phyloP scores from a whole-genome alignment of 2,329 filamentous ascomycete species.

The Aspergillus pseudoviridinutans region DNA sequence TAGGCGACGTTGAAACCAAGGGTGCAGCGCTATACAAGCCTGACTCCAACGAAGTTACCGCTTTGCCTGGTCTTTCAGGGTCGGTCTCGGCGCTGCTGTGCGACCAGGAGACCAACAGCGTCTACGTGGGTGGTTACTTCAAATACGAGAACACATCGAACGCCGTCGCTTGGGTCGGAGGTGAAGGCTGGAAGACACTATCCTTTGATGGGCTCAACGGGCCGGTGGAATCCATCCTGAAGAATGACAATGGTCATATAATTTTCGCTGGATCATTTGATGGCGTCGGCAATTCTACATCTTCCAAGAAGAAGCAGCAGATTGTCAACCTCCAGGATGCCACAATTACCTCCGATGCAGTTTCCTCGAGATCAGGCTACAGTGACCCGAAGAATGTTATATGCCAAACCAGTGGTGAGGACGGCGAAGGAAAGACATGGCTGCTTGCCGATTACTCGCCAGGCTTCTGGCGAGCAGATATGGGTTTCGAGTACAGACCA shows the following conservation, averaged over 20 bases:
- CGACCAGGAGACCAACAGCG: conserved; percentile 69
- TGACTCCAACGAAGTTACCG: conserved; percentile 62
- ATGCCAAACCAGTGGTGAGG: conserved; percentile 67
- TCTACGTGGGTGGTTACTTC: conserved; percentile 90
- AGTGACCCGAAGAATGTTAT: conserved; percentile 75
- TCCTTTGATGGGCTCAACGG: conserved; percentile 95
- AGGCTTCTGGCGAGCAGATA: conserved; percentile 79
- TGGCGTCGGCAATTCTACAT: conserved; percentile 74
- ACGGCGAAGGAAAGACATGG: conserved; percentile 76
- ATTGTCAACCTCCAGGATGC: conserved; percentile 80
- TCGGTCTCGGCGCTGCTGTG: conserved; percentile 79
- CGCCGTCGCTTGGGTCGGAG: conserved; percentile 74
- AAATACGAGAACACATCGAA: conserved; percentile 77
- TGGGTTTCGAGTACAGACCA: conserved; percentile 79
- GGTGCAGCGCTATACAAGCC: conserved; percentile 80
- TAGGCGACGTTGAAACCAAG: conserved; percentile 70
- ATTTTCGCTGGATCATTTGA: conserved; percentile 91
- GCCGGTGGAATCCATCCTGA: conserved; percentile 79
- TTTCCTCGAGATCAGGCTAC: conserved; percentile 62
- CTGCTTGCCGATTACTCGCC: conserved; percentile 68
- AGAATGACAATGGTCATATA: conserved; percentile 75
- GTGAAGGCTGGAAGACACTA: conserved; percentile 69
- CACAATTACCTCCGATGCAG: conserved; percentile 62
- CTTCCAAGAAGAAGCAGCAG: conserved; percentile 61
- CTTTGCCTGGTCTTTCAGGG: conserved; percentile 77